Conservation (phyloP, 179 eudicot genomes). For the Spinacia oleracea region DNA sequence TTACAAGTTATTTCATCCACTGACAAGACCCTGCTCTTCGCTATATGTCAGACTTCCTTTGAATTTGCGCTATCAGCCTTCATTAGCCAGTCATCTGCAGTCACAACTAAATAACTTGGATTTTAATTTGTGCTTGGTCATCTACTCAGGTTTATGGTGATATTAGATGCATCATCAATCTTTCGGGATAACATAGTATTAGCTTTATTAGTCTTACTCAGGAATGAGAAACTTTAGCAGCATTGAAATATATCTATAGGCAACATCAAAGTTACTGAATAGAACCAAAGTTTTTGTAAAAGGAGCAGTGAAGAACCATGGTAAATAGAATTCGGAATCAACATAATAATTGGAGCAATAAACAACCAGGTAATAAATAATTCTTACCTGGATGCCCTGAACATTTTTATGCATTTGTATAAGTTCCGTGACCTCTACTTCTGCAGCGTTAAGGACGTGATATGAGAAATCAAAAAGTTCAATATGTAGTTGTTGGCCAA, state of each 20-base stretch:
- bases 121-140: not conserved
- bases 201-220: too few species aligned
- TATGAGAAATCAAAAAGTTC: conserved; percentile 94
- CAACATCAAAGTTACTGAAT: not conserved
- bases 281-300: not conserved
- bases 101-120: too few species aligned
- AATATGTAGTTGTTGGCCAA: conserved; percentile 95
- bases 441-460: conserved; percentile 92
- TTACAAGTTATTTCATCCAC: too few species aligned
- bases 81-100: conserved; percentile 69
- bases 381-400: conserved; percentile 54
- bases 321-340: not conserved
- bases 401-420: conserved; percentile 54
- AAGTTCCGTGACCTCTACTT: conserved; percentile 70
- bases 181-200: not conserved
- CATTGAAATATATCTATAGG: not conserved
- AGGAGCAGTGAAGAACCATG: not conserved
- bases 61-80: conserved; percentile 85
- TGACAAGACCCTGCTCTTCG: conserved; percentile 23
- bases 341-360: not conserved
- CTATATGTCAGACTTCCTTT: conserved; percentile 55
- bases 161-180: not conserved
- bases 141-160: not conserved
- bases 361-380: not conserved
- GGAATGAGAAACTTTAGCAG: not conserved